These are phyloP conservation scores for Guadua angustifolia DNA, from an alignment of 176 grass and related monocot genomes.

Conservation along the genomic window DNA sequence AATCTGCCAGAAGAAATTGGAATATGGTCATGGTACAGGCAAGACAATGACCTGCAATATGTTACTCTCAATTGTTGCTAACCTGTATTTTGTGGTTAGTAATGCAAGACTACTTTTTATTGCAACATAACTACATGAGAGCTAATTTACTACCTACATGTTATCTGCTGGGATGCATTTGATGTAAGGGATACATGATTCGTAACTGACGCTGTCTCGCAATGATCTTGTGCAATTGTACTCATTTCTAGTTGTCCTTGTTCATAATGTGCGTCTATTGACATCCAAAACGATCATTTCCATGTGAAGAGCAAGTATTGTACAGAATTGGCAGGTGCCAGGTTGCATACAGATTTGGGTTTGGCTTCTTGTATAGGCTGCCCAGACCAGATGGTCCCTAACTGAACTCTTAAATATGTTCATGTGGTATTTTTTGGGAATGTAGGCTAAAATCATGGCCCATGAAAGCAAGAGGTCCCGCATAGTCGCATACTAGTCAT, in stretches of 20 bases:
- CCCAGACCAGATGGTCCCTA: constrained; percentile 29
- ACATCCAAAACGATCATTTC: constrained; percentile 37
- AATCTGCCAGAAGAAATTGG: background rate
- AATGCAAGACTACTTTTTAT: background rate
- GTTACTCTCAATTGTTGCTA: constrained; percentile 22
- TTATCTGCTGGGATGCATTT: constrained; percentile 34
- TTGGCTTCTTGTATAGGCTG: background rate
- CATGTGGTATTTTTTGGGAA: constrained; percentile 39
- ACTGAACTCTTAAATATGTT: constrained; percentile 34
- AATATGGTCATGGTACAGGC: constrained; percentile 16
- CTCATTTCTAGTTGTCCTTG: constrained; percentile 45
- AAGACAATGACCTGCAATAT: background rate
- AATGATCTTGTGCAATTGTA: constrained; percentile 36
- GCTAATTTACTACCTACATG: constrained; percentile 4
- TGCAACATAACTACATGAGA: background rate
- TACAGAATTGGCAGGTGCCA: constrained; percentile 23
- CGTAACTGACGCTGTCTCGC: constrained; percentile 8
- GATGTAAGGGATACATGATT: constrained; percentile 34
- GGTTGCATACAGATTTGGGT: constrained; percentile 25
- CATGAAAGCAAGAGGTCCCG: constrained; percentile 12
- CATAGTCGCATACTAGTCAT: background rate
- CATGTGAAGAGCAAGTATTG: constrained; percentile 8
- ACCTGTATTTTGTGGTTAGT: background rate
- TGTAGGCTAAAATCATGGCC: constrained; percentile 12
- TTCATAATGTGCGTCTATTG: constrained; percentile 19